Evolutionary conservation across 306 rosid species (phyloP).

Genomic region (Cicer chorassanicum): DNA sequence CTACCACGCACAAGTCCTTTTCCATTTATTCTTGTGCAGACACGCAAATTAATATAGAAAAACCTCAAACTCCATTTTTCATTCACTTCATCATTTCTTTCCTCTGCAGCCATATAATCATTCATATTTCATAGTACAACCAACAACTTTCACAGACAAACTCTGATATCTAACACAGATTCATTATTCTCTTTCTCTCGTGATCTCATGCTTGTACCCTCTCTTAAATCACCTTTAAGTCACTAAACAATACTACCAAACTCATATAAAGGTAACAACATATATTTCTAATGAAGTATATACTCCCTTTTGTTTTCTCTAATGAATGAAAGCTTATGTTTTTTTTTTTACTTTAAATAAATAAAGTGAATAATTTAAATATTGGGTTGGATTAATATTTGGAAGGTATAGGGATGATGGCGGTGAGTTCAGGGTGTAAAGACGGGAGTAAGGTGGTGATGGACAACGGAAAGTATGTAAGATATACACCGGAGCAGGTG

Average conservation of each 20-base stretch:
- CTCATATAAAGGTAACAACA: no score
- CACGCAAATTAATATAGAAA: neutral
- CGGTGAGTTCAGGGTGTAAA: constrained; percentile 71
- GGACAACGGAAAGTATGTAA: constrained; percentile 98
- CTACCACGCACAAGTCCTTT: constrained; percentile 42
- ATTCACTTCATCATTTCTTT: constrained; percentile 17
- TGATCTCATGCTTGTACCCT: constrained; percentile 26
- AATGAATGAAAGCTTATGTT: no score
- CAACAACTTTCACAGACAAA: constrained; percentile 40
- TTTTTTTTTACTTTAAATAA: neutral
- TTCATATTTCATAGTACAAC: neutral
- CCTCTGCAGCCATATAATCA: constrained; percentile 6
- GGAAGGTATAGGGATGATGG: constrained; percentile 65
- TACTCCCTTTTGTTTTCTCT: no score
- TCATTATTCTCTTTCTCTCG: constrained; percentile 31
- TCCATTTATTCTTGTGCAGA: constrained; percentile 22
- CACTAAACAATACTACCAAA: no score
- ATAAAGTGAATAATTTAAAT: neutral
- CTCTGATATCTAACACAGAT: constrained; percentile 29
- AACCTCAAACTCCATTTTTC: constrained; percentile 21
- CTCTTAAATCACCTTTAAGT: neutral
- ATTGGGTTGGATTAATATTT: constrained; percentile 21
- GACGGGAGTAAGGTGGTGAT: constrained; percentile 66
- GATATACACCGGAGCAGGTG: constrained; percentile 97
- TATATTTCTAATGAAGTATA: no score